These are phyloP conservation scores for Cytospora piceae DNA, from an alignment of 2,329 filamentous ascomycete genomes.

Conservation along the genomic window DNA sequence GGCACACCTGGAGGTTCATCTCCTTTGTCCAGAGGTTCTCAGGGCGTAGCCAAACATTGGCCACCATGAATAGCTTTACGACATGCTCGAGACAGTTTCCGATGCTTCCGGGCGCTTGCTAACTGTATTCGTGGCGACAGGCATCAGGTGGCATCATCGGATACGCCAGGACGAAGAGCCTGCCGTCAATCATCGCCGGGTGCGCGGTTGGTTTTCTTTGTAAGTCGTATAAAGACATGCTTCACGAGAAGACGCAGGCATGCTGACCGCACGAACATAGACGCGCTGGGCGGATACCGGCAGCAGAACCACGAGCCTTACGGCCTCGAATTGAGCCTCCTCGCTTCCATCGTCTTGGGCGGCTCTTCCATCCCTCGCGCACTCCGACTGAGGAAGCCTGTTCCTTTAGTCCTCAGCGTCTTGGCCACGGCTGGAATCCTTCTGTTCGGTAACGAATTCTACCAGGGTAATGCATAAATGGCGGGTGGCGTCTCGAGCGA, in stretches of 20 bases:
- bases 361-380: slow-evolving; percentile 86
- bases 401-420: slow-evolving; percentile 78
- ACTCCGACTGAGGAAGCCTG: slow-evolving; percentile 79
- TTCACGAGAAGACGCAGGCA: not conserved
- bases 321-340: slow-evolving; percentile 84
- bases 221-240: slow-evolving; percentile 41
- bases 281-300: slow-evolving; percentile 81
- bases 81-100: not conserved
- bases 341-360: slow-evolving; percentile 83
- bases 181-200: slow-evolving; percentile 86
- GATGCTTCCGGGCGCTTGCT: slow-evolving; percentile 3
- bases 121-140: slow-evolving; percentile 8
- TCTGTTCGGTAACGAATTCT: slow-evolving; percentile 72
- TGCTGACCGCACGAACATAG: slow-evolving; percentile 39
- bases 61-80: not conserved
- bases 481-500: not conserved
- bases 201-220: slow-evolving; percentile 74
- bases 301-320: slow-evolving; percentile 76
- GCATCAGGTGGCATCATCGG: slow-evolving; percentile 86
- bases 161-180: slow-evolving; percentile 80
- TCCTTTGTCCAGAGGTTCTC: not conserved
- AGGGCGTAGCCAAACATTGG: no score
- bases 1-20: not conserved
- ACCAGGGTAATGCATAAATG: slow-evolving; percentile 14
- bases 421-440: slow-evolving; percentile 78